Evolutionary conservation across 176 grass and related monocot species (phyloP), one percentile per base, ranked within the genome.

Genomic region (Triticum turgidum): DNA sequence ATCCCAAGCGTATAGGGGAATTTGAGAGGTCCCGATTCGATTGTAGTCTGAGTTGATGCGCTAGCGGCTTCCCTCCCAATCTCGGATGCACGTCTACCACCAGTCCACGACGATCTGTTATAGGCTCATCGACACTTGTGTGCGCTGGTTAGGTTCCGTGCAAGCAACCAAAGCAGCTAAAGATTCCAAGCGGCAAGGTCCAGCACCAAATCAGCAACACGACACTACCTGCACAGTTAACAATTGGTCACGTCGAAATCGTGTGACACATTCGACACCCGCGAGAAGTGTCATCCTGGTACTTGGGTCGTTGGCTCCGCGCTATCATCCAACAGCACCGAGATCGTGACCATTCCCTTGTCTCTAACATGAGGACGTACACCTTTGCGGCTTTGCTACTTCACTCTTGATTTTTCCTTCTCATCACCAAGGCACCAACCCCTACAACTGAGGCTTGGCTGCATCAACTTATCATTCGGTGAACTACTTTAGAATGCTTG

Each of bases 341-440:
- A 37, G 20, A 7, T 24, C 15, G 51, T 7, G 51, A 83, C 35
- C 33, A 42, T 71, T 21, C 51, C 37, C 27, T 14, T 59, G 9
- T 22, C 63, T 32, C 24, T 25, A 11, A 18, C 18, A 15, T 24
- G 18, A 49, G 4, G 20, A 1, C 51, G 51, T 54, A 54, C 15
- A 59, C 51, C 64, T 86, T 72, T 86, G 77, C 77, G 11, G 67
- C 77, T 64, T 64, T 12, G 67, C 49, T 63, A 59, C 74, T 70
- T 27, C 7, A 47, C 42, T 65, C 24, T 27, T 66, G 64, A 17
- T 18, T 66, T 66, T 17, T 38, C 61, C 2, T 38, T 21, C 67
- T 25, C 32, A 58, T 58, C 51, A 18, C 5, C 51, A 17, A 51
- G 51, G 15, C 65, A 5, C 32, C 33, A 18, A 18, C 65, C 32